Base-by-base conservation (phyloP, 352 stramenopile genomes). In the Blastocystis sp. region DNA sequence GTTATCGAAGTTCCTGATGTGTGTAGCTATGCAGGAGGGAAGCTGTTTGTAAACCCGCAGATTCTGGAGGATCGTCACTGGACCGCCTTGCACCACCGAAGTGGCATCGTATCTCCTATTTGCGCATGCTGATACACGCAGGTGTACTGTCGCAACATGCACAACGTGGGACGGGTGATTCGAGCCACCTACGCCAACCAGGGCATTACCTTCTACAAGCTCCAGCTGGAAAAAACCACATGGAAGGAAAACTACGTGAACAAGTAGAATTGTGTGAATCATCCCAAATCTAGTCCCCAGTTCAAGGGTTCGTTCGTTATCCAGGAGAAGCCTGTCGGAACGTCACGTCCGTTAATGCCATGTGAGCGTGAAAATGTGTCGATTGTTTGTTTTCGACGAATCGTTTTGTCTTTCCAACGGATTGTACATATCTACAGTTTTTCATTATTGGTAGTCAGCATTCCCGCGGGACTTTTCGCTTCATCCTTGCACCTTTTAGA, bases 191-290 rank as follows among this genome's bases (percentile, higher is more conserved):
- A 81, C 24, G 69, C 69, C 24, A 81, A 81, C 27, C 69, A 81
- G 40, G 69, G 69, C n/a, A 81, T 81, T 46, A 27, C 69, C 6
- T 81, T 81, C 48, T 81, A 81, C 36, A 48, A 51, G 14, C 36
- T 81, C 32, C 27, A n/a, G 21, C 24, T 29, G 4, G 69, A 81
- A 27, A 81, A 81, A 32, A 81, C 69, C 16, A 81, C 69, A 44
- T 81, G 69, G 69, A 34, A 81, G 32, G 69, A 81, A 38, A 81
- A 81, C 29, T 81, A 65, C 53, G 34, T 81, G 18, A 42, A 81
- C 21, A 81, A 81, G 69, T 81, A 61, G 40, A 8, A 18, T 11
- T 14, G 16, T 21, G 18, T 2, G 27, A 11, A 49, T 42, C 7
- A 21, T 16, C 24, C 63, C 1, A 61, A 42, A 4, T 8, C 16